Percentiles rank a stretch among this genome's conserved stretches.
Evolutionary conservation across 2,329 filamentous ascomycete species (phyloP).

Genomic region (Knoxdaviesia capensis): DNA sequence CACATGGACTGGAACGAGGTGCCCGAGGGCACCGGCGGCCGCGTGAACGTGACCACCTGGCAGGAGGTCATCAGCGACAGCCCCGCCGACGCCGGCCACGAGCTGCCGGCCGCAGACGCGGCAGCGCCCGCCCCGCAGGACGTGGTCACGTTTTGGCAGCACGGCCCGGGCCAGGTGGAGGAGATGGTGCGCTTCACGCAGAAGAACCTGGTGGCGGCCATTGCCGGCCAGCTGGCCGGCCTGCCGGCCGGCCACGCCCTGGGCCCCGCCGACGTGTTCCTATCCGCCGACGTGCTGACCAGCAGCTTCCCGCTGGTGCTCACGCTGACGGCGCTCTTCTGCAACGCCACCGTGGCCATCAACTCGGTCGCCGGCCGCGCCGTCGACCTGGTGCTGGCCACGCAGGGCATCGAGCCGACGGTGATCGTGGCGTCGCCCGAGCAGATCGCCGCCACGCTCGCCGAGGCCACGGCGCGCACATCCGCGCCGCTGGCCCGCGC

Average conservation of each 20-base stretch:
- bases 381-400: conserved; percentile 52
- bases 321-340: conserved; percentile 65
- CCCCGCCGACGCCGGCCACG: conserved; percentile 31
- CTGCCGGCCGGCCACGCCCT: conserved; percentile 60
- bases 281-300: conserved; percentile 66
- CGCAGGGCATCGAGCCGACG: conserved; percentile 58
- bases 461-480: conserved; percentile 42
- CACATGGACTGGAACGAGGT: conserved; percentile 94
- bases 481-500: conserved; percentile 41
- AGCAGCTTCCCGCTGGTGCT: conserved; percentile 62
- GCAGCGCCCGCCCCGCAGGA: conserved; percentile 31
- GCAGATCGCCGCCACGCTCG: conserved; percentile 26
- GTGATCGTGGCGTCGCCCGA: conserved; percentile 61
- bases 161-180: conserved; percentile 26
- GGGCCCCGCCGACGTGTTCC: conserved; percentile 55
- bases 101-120: conserved; percentile 45
- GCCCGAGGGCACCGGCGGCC: conserved; percentile 54
- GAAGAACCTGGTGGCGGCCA: conserved; percentile 67
- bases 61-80: conserved; percentile 66
- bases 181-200: conserved; percentile 72
- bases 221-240: conserved; percentile 56
- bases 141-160: conserved; percentile 48
- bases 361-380: conserved; percentile 67
- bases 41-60: conserved; percentile 75
- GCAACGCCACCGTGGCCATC: conserved; percentile 67